Conservation (phyloP, 2,329 filamentous ascomycete genomes). For the Elsinoe arachidis region DNA sequence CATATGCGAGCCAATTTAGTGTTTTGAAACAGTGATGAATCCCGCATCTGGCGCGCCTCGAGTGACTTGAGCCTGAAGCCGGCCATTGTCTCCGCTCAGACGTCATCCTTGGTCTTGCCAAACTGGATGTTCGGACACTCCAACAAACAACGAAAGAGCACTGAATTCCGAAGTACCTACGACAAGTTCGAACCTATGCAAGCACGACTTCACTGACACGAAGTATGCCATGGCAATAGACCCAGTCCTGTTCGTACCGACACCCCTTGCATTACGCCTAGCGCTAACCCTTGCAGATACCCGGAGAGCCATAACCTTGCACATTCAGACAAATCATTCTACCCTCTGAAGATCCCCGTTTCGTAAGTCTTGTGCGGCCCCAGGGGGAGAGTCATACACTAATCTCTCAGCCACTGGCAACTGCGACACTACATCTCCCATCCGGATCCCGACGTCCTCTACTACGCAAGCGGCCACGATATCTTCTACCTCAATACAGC, state of each 20-base stretch:
- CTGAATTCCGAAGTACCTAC: not conserved
- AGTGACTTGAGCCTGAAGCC: not conserved
- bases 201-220: not conserved
- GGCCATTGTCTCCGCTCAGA: not conserved
- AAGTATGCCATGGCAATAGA: constrained; percentile 24
- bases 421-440: constrained; percentile 83
- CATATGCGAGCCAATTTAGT: too few relatives aligned
- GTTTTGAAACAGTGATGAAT: not conserved
- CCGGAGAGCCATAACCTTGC: constrained; percentile 40
- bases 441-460: constrained; percentile 66
- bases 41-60: too few relatives aligned
- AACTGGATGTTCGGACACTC: too few relatives aligned
- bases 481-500: constrained; percentile 51
- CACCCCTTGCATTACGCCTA: not conserved
- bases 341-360: constrained; percentile 41
- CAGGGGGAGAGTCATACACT: constrained; percentile 12
- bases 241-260: constrained; percentile 19
- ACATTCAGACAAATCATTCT: constrained; percentile 37
- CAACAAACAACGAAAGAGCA: not conserved
- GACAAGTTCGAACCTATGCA: not conserved
- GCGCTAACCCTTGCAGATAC: constrained; percentile 27
- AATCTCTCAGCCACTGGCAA: constrained; percentile 64
- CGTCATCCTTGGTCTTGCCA: not conserved
- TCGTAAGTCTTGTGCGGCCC: constrained; percentile 34
- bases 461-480: constrained; percentile 70